A percentile compares a stretch with the other conserved stretches of the same genome.
phyloP scores from a whole-genome alignment of 1,139 yeast genomes.

The Hemisphaericaspora lyxosophila region DNA sequence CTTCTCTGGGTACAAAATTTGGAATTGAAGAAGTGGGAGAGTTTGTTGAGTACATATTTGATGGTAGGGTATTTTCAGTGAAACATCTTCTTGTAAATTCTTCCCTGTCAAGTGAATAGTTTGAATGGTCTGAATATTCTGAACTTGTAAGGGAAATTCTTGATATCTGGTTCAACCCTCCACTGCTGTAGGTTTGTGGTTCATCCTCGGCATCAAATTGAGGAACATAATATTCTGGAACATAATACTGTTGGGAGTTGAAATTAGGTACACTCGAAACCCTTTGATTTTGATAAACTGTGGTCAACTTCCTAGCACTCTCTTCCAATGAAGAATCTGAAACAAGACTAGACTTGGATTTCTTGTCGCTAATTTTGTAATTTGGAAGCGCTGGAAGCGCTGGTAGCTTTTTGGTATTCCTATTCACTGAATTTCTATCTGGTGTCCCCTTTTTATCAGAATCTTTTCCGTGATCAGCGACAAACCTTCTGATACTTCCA shows the following conservation, averaged over 20 bases:
- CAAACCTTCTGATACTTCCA: slow-evolving; percentile 25
- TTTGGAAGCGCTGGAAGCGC: too few species aligned
- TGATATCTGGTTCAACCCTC: not conserved
- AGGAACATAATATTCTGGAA: too few species aligned
- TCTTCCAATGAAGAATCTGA: slow-evolving; percentile 1
- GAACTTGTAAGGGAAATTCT: not conserved
- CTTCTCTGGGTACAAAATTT: too few species aligned
- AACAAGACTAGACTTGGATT: not conserved
- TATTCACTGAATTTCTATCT: too few species aligned
- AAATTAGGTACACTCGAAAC: slow-evolving; percentile 14
- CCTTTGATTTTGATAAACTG: slow-evolving; percentile 4
- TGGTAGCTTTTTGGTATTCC: too few species aligned
- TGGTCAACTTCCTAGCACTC: not conserved
- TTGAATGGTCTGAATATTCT: not conserved
- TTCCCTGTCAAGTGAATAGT: not conserved
- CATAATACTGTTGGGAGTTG: not conserved
- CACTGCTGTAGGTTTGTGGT: not conserved
- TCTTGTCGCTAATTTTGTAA: not conserved
- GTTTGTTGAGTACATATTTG: not conserved
- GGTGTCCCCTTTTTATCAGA: not conserved
- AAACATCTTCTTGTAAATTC: not conserved
- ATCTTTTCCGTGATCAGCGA: slow-evolving; percentile 6
- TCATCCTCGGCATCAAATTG: not conserved
- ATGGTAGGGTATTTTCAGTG: not conserved
- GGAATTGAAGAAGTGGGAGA: too few species aligned